phyloP scores from a whole-genome alignment of 169 alveolate genomes.

The Plasmodium reichenowi region DNA sequence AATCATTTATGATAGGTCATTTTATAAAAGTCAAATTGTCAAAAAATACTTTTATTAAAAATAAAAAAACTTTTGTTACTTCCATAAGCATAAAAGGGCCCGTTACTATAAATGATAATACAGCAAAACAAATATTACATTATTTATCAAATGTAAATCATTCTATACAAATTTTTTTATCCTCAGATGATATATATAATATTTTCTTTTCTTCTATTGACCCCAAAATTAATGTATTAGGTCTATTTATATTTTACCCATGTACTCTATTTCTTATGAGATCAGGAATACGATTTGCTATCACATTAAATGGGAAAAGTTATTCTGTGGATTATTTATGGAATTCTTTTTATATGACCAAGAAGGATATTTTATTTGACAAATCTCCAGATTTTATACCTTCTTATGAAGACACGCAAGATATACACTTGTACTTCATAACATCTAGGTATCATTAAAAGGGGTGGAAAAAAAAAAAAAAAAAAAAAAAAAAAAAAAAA shows the following conservation, averaged over 20 bases:
- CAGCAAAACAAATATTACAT: slow-evolving; percentile 78
- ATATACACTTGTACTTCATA: slow-evolving; percentile 46
- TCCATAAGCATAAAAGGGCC: slow-evolving; percentile 81
- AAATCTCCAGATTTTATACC: slow-evolving; percentile 51
- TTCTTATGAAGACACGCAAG: slow-evolving; percentile 40
- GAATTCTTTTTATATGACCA: slow-evolving; percentile 61
- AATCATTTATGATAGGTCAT: slow-evolving; percentile 84
- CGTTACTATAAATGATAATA: slow-evolving; percentile 74
- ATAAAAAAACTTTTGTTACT: slow-evolving; percentile 78
- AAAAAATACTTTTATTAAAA: slow-evolving; percentile 77
- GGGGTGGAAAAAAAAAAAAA: too few species aligned
- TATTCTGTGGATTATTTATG: slow-evolving; percentile 70
- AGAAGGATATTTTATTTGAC: slow-evolving; percentile 53
- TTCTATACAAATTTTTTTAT: slow-evolving; percentile 29
- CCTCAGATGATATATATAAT: slow-evolving; percentile 65
- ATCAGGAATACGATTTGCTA: slow-evolving; percentile 58
- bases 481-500: background rate
- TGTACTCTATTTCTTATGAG: slow-evolving; percentile 61
- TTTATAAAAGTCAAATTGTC: slow-evolving; percentile 79
- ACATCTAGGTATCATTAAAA: slow-evolving; percentile 20
- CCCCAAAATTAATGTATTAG: slow-evolving; percentile 22
- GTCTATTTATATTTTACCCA: slow-evolving; percentile 70
- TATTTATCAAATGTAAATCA: slow-evolving; percentile 79
- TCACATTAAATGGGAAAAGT: slow-evolving; percentile 58
- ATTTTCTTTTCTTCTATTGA: slow-evolving; percentile 42